Conservation (phyloP, 805 yeast genomes). For the Kluyveromyces siamensis region DNA sequence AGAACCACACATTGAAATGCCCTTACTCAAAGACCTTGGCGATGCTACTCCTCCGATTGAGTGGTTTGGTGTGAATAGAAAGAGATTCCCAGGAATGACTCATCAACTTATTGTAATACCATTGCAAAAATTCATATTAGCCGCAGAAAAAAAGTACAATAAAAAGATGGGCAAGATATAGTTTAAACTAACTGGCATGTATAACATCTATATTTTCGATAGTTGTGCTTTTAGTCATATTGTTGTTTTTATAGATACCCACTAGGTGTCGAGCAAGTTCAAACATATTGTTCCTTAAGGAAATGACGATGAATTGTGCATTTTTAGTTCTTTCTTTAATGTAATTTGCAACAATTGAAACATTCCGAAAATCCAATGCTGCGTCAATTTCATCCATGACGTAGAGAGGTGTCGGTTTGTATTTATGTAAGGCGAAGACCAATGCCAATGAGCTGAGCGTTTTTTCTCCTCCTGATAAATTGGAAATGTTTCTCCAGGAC, state of each 20-base stretch:
- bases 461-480: slow-evolving; percentile 95
- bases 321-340: slow-evolving; percentile 92
- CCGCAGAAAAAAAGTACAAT: slow-evolving; percentile 44
- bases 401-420: slow-evolving; percentile 93
- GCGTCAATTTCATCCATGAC: slow-evolving; percentile 99
- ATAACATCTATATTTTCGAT: slow-evolving; percentile 52
- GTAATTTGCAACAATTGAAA: slow-evolving; percentile 94
- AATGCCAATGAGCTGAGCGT: slow-evolving; percentile 89
- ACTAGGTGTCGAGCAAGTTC: slow-evolving; percentile 90
- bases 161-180: slow-evolving; percentile 33
- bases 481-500: slow-evolving; percentile 92
- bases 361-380: slow-evolving; percentile 93
- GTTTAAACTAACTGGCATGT: slow-evolving; percentile 7
- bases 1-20: slow-evolving; percentile 80
- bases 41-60: slow-evolving; percentile 97
- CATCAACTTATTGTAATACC: slow-evolving; percentile 72
- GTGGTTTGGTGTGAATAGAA: slow-evolving; percentile 93
- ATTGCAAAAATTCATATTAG: slow-evolving; percentile 63
- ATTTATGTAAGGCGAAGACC: slow-evolving; percentile 92
- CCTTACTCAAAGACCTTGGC: slow-evolving; percentile 83
- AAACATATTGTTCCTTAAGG: slow-evolving; percentile 94
- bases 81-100: slow-evolving; percentile 75
- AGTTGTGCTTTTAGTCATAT: slow-evolving; percentile 82
- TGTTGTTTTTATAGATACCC: slow-evolving; percentile 89
- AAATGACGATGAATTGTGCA: slow-evolving; percentile 94